Base-by-base conservation (phyloP, 164 flowering plant species). In the Magnolia changhungtana region DNA sequence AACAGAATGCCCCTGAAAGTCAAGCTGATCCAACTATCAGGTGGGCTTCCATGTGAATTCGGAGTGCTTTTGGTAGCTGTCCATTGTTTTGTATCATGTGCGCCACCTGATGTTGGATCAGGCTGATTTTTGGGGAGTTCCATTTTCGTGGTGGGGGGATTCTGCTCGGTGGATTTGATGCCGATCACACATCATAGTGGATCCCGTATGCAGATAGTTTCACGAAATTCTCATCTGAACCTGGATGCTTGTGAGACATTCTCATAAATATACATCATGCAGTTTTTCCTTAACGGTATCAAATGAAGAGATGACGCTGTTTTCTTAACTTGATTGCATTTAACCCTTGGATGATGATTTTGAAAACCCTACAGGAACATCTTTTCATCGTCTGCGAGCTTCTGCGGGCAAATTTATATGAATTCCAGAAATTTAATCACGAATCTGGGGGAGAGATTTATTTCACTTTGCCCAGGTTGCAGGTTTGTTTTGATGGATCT, bases 311-410 rank as follows among this genome's bases (percentile, higher is more conserved):
- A 10, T 7, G 4, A 67, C 9, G 50, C 49, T 64, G 24, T 64
- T 8, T 20, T 11, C 6, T 66, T 55, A 8, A 37, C 9, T 11
- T 11, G 3, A 3, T 67, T 68, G 49, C 50, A 14, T 9, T 5
- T 16, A 16, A 68, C 51, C 20, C 6, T 16, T 68, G 29, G 50
- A 68, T 29, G n/a, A 29, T 68, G 50, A 21, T 31, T 31, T 31
- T 68, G 71, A 11, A 18, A 61, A 29, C 59, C 27, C 7, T 71
- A 19, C 86, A 95, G 98, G 99, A 95, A 84, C 99, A 95, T 85
- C 90, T 95, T 64, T 90, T 95, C 83, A 92, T 95, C 76, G 97
- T 92, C 65, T 88, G 94, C 69, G 99, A 95, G 83, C 96, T 95
- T 71, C 91, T 95, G 20, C 85, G 89, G 29, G 94, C 98, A 83